phyloP scores from a whole-genome alignment of 768 basidiomycete species.

The Asterophora lycoperdoides region DNA sequence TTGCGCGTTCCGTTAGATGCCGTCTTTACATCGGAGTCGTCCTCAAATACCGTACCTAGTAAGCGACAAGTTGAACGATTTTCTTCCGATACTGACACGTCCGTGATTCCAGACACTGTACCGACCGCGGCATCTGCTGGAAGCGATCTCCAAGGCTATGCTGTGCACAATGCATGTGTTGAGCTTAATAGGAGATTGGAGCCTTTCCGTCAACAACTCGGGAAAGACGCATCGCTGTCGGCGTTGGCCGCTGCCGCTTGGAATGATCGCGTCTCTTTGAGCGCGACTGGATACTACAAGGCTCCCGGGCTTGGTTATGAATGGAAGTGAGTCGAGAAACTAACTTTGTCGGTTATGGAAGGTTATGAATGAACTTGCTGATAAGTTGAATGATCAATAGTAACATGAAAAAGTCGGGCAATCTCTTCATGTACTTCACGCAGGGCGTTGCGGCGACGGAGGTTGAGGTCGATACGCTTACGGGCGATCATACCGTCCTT shows the following conservation, averaged over 20 bases:
- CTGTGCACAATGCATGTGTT: conserved; percentile 16
- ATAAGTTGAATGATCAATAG: not conserved
- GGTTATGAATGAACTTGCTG: not conserved
- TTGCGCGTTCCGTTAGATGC: conserved; percentile 11
- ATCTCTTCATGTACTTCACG: conserved; percentile 16
- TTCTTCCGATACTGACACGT: not conserved
- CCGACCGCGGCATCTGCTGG: conserved; percentile 13
- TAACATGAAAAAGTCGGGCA: conserved; percentile 14
- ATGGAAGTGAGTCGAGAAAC: conserved; percentile 10
- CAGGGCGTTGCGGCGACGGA: conserved; percentile 17
- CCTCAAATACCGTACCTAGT: conserved; percentile 15
- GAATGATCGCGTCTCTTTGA: conserved; percentile 13
- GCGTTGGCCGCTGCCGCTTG: conserved; percentile 13
- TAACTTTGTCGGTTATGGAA: not conserved
- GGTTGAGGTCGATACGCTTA: conserved; percentile 14
- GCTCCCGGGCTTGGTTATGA: conserved; percentile 13
- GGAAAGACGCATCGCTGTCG: conserved; percentile 8
- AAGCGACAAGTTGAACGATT: not conserved
- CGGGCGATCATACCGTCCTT: conserved; percentile 15
- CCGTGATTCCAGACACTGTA: conserved; percentile 3
- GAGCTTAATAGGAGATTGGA: conserved; percentile 14
- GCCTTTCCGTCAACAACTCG: conserved; percentile 12
- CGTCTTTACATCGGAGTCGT: conserved; percentile 15
- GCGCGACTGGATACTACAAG: conserved; percentile 13
- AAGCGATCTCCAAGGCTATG: conserved; percentile 15